Percentiles rank a stretch among this genome's conserved stretches.
Evolutionary conservation across 1,139 yeast genomes (phyloP).

Genomic region (Scheffersomyces quercinus): DNA sequence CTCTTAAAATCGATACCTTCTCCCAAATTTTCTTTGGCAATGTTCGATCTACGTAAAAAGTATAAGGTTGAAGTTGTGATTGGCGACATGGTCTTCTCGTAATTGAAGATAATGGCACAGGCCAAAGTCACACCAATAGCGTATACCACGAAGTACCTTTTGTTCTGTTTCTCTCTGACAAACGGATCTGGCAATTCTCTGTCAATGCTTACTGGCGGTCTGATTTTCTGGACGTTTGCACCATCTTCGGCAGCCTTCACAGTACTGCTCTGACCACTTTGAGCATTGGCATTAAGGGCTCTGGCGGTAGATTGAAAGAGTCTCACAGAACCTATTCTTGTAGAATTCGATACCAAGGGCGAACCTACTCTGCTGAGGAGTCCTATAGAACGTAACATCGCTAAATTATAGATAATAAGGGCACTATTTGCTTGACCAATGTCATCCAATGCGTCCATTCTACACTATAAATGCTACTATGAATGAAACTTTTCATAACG

Average conservation of each 20-base stretch:
- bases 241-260: conserved; percentile 1
- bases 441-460: too few relatives aligned
- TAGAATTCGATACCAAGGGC: too few relatives aligned
- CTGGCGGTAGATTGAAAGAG: neutral
- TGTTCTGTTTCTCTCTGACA: conserved; percentile 49
- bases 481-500: too few relatives aligned
- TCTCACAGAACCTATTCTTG: too few relatives aligned
- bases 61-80: conserved; percentile 85
- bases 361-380: too few relatives aligned
- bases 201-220: conserved; percentile 55
- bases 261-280: too few relatives aligned
- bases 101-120: conserved; percentile 77
- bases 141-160: conserved; percentile 59
- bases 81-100: conserved; percentile 88
- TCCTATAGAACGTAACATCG: too few relatives aligned
- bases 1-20: conserved; percentile 68
- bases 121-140: conserved; percentile 64
- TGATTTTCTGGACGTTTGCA: conserved; percentile 3
- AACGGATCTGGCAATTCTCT: conserved; percentile 77
- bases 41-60: conserved; percentile 74
- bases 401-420: too few relatives aligned
- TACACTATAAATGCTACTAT: too few relatives aligned
- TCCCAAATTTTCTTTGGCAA: conserved; percentile 69
- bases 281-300: too few relatives aligned
- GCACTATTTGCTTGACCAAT: too few relatives aligned